Evolutionary conservation across 495 filamentous ascomycete genomes (phyloP), one percentile per base, ranked within the genome.

Genomic region (Trichoderma reesei): DNA sequence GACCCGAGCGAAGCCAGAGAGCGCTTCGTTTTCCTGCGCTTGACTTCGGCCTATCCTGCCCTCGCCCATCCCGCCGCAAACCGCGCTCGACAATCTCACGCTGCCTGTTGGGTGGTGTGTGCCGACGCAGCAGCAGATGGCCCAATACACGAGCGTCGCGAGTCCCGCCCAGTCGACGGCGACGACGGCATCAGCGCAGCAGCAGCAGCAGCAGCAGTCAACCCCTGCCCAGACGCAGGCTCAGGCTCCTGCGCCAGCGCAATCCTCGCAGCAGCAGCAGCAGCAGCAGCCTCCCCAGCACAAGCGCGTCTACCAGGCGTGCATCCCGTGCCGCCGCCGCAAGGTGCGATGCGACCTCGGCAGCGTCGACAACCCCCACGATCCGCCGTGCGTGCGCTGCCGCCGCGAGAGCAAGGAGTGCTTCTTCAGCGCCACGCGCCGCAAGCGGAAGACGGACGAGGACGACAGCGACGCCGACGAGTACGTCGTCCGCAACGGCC

Each of bases 291-390:
- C 63, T 37, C 63, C 61, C 63, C 84, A 85, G 69, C 87, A 90
- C 74, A 86, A 88, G 67, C 85, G 87, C 64, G 87, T 88, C 62
- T 92, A 92, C 69, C 89, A 92, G 76, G 89, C 88, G 46, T 96
- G 92, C 76, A 94, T 96, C 70, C 92, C 92, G 9, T 96, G 92
- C 72, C 86, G 92, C 26, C 87, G 88, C 61, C 85, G 92, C 69
- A 97, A 96, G 75, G 92, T 96, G 41, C 90, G 92, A 65, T 97
- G 92, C 75, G 92, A 97, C 72, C 80, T 96, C 56, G 92, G 92
- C 64, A 91, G 89, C 75, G 92, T 98, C 69, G 94, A 98, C 76
- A 89, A 93, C 66, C 94, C 94, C 41, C 86, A 92, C 72, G 90
- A 93, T 66, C 94, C 94, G 48, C 95, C 95, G 1, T 98, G 94